phyloP scores from a whole-genome alignment of 2,329 filamentous ascomycete genomes.

The Nigrospora oryzae region DNA sequence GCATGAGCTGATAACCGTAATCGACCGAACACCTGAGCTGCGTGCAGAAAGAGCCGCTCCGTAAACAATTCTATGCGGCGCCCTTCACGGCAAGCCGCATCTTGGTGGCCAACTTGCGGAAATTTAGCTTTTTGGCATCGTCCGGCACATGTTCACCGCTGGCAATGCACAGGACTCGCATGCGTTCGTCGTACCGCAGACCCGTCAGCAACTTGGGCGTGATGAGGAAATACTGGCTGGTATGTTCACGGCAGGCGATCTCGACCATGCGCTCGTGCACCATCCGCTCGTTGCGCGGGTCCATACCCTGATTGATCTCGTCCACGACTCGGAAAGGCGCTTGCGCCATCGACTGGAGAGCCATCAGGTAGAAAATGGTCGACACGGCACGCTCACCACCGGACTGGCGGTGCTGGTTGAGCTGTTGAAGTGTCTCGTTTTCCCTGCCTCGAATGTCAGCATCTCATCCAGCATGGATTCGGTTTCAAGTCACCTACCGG shows the following conservation, averaged over 20 bases:
- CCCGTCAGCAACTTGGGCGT: conserved; percentile 89
- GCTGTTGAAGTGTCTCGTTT: conserved; percentile 72
- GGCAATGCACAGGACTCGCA: conserved; percentile 90
- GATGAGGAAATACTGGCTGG: conserved; percentile 89
- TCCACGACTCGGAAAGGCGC: conserved; percentile 97
- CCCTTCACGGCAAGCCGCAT: too few relatives aligned
- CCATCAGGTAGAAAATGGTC: conserved; percentile 99
- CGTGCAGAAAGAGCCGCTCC: too few relatives aligned
- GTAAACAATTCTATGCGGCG: too few relatives aligned
- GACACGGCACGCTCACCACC: conserved; percentile 93
- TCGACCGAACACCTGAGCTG: too few relatives aligned
- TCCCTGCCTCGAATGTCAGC: conserved; percentile 41
- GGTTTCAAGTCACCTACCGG: conserved; percentile 46
- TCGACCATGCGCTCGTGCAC: conserved; percentile 98
- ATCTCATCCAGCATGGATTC: not conserved
- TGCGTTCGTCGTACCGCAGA: conserved; percentile 78
- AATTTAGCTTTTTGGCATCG: conserved; percentile 42
- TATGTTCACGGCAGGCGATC: conserved; percentile 80
- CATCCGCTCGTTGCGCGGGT: conserved; percentile 95
- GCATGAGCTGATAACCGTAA: too few relatives aligned
- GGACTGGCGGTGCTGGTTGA: conserved; percentile 89
- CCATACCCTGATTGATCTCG: conserved; percentile 99
- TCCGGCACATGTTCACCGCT: conserved; percentile 68
- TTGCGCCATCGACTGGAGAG: conserved; percentile 84
- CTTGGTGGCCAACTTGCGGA: conserved; percentile 28